A percentile compares a stretch with the other conserved stretches of the same genome.
These are phyloP conservation scores for Pneumocystis canis DNA, from an alignment of 1,139 yeast species.

Conservation along the genomic window DNA sequence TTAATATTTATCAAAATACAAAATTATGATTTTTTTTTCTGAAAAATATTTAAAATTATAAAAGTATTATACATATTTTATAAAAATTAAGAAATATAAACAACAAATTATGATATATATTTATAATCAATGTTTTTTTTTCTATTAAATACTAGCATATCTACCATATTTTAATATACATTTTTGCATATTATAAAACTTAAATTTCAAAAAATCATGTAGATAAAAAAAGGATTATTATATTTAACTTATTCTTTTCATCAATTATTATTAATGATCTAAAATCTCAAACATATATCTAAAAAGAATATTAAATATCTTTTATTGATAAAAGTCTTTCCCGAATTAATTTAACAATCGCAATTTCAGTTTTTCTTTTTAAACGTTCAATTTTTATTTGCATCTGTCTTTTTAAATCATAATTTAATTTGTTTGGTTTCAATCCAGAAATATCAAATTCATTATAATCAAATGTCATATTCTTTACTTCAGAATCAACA, in stretches of 20 bases:
- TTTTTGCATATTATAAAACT: not conserved
- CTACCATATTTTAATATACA: not conserved
- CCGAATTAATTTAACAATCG: slow-evolving; percentile 29
- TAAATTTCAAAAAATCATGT: not conserved
- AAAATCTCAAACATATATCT: no score
- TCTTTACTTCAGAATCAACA: slow-evolving; percentile 13
- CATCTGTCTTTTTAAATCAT: slow-evolving; percentile 31
- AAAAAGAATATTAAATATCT: no score
- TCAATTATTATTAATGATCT: no score
- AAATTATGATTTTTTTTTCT: no score
- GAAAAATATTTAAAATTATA: no score
- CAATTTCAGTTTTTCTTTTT: slow-evolving; percentile 26
- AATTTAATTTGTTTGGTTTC: slow-evolving; percentile 23
- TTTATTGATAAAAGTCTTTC: slow-evolving; percentile 19
- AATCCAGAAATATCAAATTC: slow-evolving; percentile 18
- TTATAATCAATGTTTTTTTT: no score
- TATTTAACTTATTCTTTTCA: no score
- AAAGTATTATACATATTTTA: no score
- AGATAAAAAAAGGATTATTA: no score
- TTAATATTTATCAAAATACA: no score
- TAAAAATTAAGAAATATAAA: no score
- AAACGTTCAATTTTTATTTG: slow-evolving; percentile 26
- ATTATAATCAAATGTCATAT: slow-evolving; percentile 3
- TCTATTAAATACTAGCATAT: not conserved
- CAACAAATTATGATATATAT: not conserved